phyloP scores from a whole-genome alignment of 2,329 filamentous ascomycete genomes.

The Penicillium concentricum region DNA sequence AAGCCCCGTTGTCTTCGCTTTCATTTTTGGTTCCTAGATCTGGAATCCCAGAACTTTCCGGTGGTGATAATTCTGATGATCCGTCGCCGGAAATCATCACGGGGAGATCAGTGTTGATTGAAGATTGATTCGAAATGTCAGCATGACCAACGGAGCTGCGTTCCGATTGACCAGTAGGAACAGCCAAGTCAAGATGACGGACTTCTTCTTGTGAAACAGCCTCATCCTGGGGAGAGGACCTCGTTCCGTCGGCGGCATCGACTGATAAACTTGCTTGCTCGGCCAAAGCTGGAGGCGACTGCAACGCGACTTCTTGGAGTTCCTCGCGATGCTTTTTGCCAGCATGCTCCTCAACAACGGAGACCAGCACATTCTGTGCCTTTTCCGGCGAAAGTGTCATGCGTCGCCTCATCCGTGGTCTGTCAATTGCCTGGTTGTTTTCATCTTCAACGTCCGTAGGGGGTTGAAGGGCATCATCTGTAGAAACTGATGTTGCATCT shows the following conservation, averaged over 20 bases:
- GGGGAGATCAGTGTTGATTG: constrained; percentile 10
- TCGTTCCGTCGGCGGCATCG: constrained; percentile 18
- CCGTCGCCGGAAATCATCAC: constrained; percentile 9
- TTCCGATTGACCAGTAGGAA: constrained; percentile 36
- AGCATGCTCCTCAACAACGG: constrained; percentile 64
- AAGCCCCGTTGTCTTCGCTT: constrained; percentile 13
- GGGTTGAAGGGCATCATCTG: constrained; percentile 62
- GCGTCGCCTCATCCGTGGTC: constrained; percentile 36
- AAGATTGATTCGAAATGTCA: constrained; percentile 6
- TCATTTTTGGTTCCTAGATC: constrained; percentile 7
- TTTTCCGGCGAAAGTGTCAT: constrained; percentile 59
- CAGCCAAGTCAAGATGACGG: constrained; percentile 61
- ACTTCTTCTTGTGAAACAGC: constrained; percentile 52
- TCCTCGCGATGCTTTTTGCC: constrained; percentile 34
- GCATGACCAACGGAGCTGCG: constrained; percentile 11
- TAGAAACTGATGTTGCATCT: constrained; percentile 70
- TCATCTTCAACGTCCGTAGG: constrained; percentile 37
- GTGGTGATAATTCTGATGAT: constrained; percentile 4
- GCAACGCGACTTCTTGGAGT: constrained; percentile 11
- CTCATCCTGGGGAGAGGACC: constrained; percentile 23
- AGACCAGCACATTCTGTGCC: constrained; percentile 62
- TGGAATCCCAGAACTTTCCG: constrained; percentile 11
- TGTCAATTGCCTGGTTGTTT: constrained; percentile 29
- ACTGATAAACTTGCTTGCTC: constrained; percentile 23
- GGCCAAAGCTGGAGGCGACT: constrained; percentile 17